Evolutionary conservation across 352 stramenopile genomes (phyloP).

Genomic region (Poterioochromonas sp.): DNA sequence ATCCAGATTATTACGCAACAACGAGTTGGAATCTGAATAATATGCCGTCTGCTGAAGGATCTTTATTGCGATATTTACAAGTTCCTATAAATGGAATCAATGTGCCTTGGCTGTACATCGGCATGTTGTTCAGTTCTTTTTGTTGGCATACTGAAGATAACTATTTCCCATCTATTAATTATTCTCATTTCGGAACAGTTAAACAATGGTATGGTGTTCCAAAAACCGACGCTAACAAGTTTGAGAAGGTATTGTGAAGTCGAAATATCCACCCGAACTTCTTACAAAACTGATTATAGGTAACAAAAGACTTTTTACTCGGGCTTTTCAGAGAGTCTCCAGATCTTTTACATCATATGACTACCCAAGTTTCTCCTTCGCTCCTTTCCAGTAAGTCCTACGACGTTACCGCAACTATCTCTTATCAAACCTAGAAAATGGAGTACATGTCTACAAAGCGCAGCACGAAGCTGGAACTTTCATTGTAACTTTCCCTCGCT

Average conservation of each 20-base stretch:
- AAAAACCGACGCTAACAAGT: constrained; percentile 70
- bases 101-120: constrained; percentile 98
- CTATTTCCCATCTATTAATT: constrained; percentile 99
- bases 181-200: constrained; percentile 87
- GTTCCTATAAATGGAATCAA: constrained; percentile 96
- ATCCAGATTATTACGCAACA: neutral
- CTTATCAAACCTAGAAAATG: constrained; percentile 56
- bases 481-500: constrained; percentile 94
- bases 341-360: constrained; percentile 87
- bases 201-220: constrained; percentile 95
- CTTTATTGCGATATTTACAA: constrained; percentile 86
- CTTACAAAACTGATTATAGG: neutral
- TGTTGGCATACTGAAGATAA: constrained; percentile 99
- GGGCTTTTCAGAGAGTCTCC: constrained; percentile 84
- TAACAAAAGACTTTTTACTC: constrained; percentile 61
- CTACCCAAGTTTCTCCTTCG: constrained; percentile 65
- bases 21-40: constrained; percentile 96
- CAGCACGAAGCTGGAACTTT: constrained; percentile 92
- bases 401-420: constrained; percentile 33
- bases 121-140: constrained; percentile 96
- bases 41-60: constrained; percentile 81
- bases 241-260: constrained; percentile 59
- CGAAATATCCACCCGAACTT: neutral
- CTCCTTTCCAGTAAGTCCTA: constrained; percentile 50
- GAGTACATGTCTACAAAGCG: constrained; percentile 82